Evolutionary conservation across 371 early-diverging fungal species (phyloP).

Genomic region (Chytridium lagenaria): DNA sequence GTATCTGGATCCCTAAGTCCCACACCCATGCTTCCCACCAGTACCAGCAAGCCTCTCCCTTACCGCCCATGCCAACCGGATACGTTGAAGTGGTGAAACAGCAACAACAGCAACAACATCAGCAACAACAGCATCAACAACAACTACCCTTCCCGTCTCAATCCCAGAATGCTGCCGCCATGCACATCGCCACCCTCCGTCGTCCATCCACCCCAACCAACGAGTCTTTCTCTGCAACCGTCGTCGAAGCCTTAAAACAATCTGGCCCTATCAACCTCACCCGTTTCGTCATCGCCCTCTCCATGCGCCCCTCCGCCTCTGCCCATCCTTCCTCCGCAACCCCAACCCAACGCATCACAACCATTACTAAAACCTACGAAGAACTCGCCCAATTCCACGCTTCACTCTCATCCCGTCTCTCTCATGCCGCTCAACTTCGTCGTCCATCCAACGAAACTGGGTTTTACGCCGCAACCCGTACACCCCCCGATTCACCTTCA

Average conservation of each 20-base stretch:
- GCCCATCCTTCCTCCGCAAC: too few species aligned
- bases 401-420: neutral
- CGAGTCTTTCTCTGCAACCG: neutral
- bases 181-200: neutral
- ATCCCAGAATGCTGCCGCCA: too few species aligned
- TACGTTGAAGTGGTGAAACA: neutral
- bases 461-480: neutral
- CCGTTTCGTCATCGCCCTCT: neutral
- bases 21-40: neutral
- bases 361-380: neutral
- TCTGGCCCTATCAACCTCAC: neutral
- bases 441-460: neutral
- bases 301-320: too few species aligned
- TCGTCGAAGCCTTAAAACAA: slow-evolving; percentile 3
- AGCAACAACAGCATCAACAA: slow-evolving; percentile 1
- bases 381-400: slow-evolving; percentile 7
- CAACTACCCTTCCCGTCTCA: neutral
- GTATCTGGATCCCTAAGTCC: neutral
- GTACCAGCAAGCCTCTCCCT: neutral
- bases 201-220: neutral
- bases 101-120: neutral
- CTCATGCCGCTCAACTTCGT: neutral
- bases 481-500: neutral
- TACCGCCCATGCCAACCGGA: neutral
- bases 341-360: neutral